Conservation (phyloP, 192 early-diverging fungal species). For the Gryganskiella cystojenkinii region DNA sequence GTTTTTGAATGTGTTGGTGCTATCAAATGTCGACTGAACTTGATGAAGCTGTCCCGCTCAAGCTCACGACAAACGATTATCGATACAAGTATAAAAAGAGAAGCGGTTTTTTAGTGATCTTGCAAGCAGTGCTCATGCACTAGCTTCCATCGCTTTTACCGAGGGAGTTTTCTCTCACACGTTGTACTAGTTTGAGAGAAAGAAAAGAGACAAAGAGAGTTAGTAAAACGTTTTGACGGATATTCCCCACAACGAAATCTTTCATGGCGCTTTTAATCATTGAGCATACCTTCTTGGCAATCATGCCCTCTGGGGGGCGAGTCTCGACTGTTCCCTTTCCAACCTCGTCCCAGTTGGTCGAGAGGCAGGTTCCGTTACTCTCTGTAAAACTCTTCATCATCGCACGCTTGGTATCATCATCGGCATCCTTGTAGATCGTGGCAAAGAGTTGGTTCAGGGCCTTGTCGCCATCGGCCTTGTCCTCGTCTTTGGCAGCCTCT, state of each 20-base stretch:
- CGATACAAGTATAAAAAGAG: too few species aligned
- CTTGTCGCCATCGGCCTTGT: constrained; percentile 91
- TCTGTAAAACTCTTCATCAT: constrained; percentile 99
- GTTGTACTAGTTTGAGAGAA: constrained; percentile 12
- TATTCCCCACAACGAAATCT: too few species aligned
- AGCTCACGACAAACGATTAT: too few species aligned
- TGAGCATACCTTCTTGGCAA: constrained; percentile 74
- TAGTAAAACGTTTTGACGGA: too few species aligned
- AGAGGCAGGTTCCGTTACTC: constrained; percentile 92
- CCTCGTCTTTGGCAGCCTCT: constrained; percentile 81
- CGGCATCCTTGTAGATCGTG: constrained; percentile 91
- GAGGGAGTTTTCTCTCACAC: neutral
- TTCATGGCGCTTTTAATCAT: neutral
- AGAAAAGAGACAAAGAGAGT: neutral
- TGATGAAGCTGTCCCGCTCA: too few species aligned
- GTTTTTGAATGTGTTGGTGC: too few species aligned
- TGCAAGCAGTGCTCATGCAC: too few species aligned
- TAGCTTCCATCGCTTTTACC: too few species aligned
- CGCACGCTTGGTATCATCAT: constrained; percentile 86
- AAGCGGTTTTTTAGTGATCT: too few species aligned
- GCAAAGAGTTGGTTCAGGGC: constrained; percentile 94
- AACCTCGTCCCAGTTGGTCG: constrained; percentile 97
- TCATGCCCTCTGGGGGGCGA: constrained; percentile 92
- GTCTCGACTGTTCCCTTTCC: constrained; percentile 85
- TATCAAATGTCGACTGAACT: too few species aligned